Base-by-base conservation (phyloP, 352 stramenopile species). In the Globisporangium uncinulatum region DNA sequence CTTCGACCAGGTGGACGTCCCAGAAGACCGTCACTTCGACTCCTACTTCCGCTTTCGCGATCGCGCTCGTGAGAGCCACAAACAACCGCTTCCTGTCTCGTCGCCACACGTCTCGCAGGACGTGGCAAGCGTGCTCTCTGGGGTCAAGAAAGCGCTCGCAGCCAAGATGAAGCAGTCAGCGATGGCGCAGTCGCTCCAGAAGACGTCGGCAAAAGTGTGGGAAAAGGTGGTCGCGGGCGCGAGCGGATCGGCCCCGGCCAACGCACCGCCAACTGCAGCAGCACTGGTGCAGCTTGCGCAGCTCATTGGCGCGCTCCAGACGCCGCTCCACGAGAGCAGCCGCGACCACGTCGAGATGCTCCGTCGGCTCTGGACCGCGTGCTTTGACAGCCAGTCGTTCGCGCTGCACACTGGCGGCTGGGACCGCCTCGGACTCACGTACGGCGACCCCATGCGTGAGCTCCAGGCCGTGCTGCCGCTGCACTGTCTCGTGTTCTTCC, bases 401-500 rank as follows among this genome's bases (percentile, higher is more conserved):
- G 59, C 59, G 19, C 13, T 74, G n/a, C 73, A 63, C 7, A 76
- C 71, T 10, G 29, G 60, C 0, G 62, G 69, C 20, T 95, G 85
- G 85, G 70, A 73, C 17, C 70, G 74, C 8, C 60, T 92, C 15
- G 83, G 83, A 0, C 89, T 95, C 43, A 71, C 68, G 41, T 67
- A 79, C 51, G 76, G 82, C 24, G 83, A 95, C 34, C 83, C 85
- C 6, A 52, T 89, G 53, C 58, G 67, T 8, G 83, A 92, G 56
- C 68, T 92, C 19, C 80, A 92, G 66, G 77, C 73, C 37, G 52
- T 91, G 34, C 65, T 93, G 19, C 77, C 79, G 4, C 61, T 95
- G 45, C 81, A 95, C 59, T 92, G 83, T 41, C 71, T 95, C 8
- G 76, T 86, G 44, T 93, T 87, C 58, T 95, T 95, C 63, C 77